Evolutionary conservation across 1,284 basidiomycete genomes (phyloP), one percentile per base, ranked within the genome.

Genomic region (Athelia psychrophila): DNA sequence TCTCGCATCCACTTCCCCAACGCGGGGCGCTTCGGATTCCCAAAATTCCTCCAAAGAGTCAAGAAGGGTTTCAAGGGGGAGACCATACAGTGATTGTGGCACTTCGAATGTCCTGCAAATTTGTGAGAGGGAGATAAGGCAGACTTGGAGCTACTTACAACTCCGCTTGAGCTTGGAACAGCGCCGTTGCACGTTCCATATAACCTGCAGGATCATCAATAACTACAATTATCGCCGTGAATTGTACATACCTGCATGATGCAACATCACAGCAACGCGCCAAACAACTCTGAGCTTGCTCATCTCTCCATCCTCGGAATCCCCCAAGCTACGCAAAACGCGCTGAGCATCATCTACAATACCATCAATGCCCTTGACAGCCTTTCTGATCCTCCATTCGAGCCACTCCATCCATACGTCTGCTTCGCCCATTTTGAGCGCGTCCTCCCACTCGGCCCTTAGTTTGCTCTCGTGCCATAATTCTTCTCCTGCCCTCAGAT

Each of bases 141-240:
- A 27, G 38, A 13, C 5, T 6, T 30, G 13, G 27, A 30, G 27
- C 15, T 25, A 64, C 84, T 60, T 68, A 91, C 88, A 91, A 57
- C 66, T 90, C 88, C 19, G 84, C 81, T 65, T 91, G 86, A 8
- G 86, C 86, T 64, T 91, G 88, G 58, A 89, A 87, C 58, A 90
- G 68, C 4, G 86, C 87, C 50, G 74, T 83, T 15, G 85, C 83
- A 50, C 85, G 80, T 67, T 91, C 88, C 48, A 70, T 51, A 52
- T 75, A 85, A 30, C 82, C 82, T 84, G 54, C 48, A 24, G 56
- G 51, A 47, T 47, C 23, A 47, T 57, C 48, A 40, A 57, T 56
- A 50, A 51, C 42, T 50, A 30, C 35, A 33, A 40, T 46, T 19
- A 19, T 35, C 40, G 27, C 23, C 10, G 32, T 30, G 42, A 45